phyloP scores from a whole-genome alignment of 306 rosid species.

The Carpinus viminea region DNA sequence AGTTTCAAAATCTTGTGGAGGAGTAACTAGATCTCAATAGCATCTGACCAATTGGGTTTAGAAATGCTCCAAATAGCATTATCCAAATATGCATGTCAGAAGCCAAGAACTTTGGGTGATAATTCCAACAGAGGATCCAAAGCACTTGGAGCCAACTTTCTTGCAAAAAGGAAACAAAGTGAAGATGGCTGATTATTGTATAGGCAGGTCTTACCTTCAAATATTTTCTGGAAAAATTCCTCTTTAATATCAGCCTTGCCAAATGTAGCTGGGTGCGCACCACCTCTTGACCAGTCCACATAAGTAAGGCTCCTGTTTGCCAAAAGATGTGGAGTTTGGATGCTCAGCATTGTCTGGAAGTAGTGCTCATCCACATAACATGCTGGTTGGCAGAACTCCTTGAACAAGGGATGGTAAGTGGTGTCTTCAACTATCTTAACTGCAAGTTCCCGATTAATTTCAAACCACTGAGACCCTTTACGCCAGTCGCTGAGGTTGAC shows the following conservation, averaged over 20 bases:
- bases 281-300: conserved; percentile 98
- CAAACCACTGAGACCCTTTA: conserved; percentile 97
- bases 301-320: conserved; percentile 88
- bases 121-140: conserved; percentile 71
- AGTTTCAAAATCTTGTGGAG: conserved; percentile 34
- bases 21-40: conserved; percentile 28
- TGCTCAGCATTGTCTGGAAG: conserved; percentile 88
- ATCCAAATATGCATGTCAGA: conserved; percentile 45
- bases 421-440: conserved; percentile 63
- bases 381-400: conserved; percentile 69
- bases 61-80: conserved; percentile 27
- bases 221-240: conserved; percentile 69
- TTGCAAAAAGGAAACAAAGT: conserved; percentile 89
- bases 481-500: conserved; percentile 88
- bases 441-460: conserved; percentile 74
- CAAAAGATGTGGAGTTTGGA: conserved; percentile 66
- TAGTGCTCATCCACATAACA: conserved; percentile 99
- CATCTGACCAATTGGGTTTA: conserved; percentile 26
- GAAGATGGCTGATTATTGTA: conserved; percentile 84
- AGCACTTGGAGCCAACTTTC: conserved; percentile 95
- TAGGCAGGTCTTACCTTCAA: conserved; percentile 56
- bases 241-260: conserved; percentile 80
- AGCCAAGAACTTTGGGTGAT: conserved; percentile 67
- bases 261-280: conserved; percentile 98
- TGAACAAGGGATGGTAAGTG: conserved; percentile 69